Percentiles rank a stretch among this genome's conserved stretches.
These are phyloP conservation scores for Lindgomyces ingoldianus DNA, from an alignment of 495 filamentous ascomycete species.

Conservation along the genomic window DNA sequence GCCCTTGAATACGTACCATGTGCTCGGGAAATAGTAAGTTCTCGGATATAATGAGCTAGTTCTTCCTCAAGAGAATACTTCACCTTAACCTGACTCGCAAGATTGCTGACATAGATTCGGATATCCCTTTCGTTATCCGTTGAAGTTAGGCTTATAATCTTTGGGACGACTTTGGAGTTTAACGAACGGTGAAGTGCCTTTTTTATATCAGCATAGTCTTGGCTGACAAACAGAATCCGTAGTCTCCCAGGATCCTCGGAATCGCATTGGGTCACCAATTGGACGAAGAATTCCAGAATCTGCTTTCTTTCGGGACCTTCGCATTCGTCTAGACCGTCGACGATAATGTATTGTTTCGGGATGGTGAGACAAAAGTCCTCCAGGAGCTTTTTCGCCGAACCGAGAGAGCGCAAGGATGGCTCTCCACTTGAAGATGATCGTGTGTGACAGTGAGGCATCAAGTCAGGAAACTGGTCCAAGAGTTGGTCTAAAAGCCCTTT, in stretches of 20 bases:
- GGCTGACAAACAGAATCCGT: conserved; percentile 40
- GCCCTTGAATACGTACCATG: conserved; percentile 10
- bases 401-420: conserved; percentile 1
- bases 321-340: conserved; percentile 37
- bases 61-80: conserved; percentile 5
- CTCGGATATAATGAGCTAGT: conserved; percentile 9
- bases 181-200: conserved; percentile 14
- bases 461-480: conserved; percentile 9
- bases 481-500: conserved; percentile 22
- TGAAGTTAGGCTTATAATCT: not conserved
- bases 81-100: not conserved
- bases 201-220: conserved; percentile 40
- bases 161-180: not conserved
- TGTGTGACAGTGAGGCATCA: conserved; percentile 17
- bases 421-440: conserved; percentile 31
- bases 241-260: conserved; percentile 35
- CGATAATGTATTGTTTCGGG: conserved; percentile 20
- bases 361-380: conserved; percentile 22
- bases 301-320: conserved; percentile 15
- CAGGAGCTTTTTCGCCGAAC: conserved; percentile 18
- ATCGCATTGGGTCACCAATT: conserved; percentile 36
- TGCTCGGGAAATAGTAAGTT: conserved; percentile 26
- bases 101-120: conserved; percentile 2
- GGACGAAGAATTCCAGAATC: conserved; percentile 7
- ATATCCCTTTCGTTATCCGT: conserved; percentile 18